phyloP scores from a whole-genome alignment of 768 basidiomycete species.

The Tricholoma furcatifolium region DNA sequence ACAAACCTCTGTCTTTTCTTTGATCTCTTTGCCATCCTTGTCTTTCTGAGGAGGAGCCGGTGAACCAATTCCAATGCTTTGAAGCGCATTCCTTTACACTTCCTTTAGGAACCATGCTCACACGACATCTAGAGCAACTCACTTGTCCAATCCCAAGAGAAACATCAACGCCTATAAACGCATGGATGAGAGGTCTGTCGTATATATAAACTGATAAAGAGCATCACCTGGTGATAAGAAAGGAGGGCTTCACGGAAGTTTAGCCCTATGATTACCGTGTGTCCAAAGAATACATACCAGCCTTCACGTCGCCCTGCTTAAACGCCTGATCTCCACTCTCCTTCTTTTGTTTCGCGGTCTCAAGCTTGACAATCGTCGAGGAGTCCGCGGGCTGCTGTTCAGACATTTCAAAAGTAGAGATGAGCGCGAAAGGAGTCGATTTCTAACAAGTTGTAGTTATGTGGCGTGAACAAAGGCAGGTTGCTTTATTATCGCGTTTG shows the following conservation, averaged over 20 bases:
- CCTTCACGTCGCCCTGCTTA: slow-evolving; percentile 59
- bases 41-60: slow-evolving; percentile 23
- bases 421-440: slow-evolving; percentile 10
- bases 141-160: slow-evolving; percentile 79
- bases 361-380: slow-evolving; percentile 47
- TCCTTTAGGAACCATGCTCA: neutral
- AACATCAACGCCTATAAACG: slow-evolving; percentile 62
- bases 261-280: neutral
- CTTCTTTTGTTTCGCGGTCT: slow-evolving; percentile 65
- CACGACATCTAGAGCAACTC: slow-evolving; percentile 19
- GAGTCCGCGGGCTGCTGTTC: slow-evolving; percentile 21
- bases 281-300: slow-evolving; percentile 42
- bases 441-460: slow-evolving; percentile 5
- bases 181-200: slow-evolving; percentile 2
- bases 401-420: slow-evolving; percentile 21
- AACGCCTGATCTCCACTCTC: slow-evolving; percentile 67
- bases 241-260: slow-evolving; percentile 49
- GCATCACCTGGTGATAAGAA: slow-evolving; percentile 62
- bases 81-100: slow-evolving; percentile 48
- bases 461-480: slow-evolving; percentile 10
- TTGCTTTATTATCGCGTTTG: slow-evolving; percentile 21
- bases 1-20: slow-evolving; percentile 69
- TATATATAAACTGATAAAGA: neutral
- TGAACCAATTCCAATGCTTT: slow-evolving; percentile 46
- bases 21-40: slow-evolving; percentile 34